A percentile compares a stretch with the other conserved stretches of the same genome.
Conservation (phyloP, 2,329 filamentous ascomycete genomes). For the Peltaster fructicola region DNA sequence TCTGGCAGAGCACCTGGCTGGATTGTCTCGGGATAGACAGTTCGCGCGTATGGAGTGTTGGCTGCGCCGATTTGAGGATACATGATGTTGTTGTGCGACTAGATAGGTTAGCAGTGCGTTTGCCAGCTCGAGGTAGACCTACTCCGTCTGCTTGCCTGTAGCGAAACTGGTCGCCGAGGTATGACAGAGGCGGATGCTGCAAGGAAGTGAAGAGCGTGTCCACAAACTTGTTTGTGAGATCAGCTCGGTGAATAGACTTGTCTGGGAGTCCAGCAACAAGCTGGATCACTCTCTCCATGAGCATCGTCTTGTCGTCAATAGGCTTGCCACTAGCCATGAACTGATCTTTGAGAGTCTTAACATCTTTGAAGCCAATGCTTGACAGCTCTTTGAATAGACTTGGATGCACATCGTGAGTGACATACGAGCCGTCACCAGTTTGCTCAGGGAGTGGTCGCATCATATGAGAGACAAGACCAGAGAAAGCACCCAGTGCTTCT, state of each 20-base stretch:
- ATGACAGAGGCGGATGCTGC: slow-evolving; percentile 31
- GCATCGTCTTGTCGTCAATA: slow-evolving; percentile 28
- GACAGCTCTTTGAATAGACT: no score
- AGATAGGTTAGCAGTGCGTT: no score
- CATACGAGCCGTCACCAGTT: no score
- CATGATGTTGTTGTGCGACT: slow-evolving; percentile 33
- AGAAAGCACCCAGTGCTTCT: no score
- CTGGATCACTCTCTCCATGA: slow-evolving; percentile 34
- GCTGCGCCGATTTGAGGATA: slow-evolving; percentile 36
- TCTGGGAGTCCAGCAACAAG: slow-evolving; percentile 34
- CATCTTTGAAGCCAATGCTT: no score
- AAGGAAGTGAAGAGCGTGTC: slow-evolving; percentile 36
- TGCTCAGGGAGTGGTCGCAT: no score
- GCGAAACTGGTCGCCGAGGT: slow-evolving; percentile 28
- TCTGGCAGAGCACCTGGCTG: slow-evolving; percentile 34
- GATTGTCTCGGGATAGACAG: slow-evolving; percentile 28
- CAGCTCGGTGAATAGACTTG: slow-evolving; percentile 31
- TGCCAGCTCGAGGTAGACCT: no score
- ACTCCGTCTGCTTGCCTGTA: slow-evolving; percentile 29
- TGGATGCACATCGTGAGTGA: no score
- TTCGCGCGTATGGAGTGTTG: slow-evolving; percentile 29
- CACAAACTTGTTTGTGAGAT: slow-evolving; percentile 34
- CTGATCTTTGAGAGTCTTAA: no score
- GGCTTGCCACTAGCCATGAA: slow-evolving; percentile 26
- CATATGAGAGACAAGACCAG: no score